Evolutionary conservation across 108 stramenopile species (phyloP).

Genomic region (Mayamaea pseudoterrestris): DNA sequence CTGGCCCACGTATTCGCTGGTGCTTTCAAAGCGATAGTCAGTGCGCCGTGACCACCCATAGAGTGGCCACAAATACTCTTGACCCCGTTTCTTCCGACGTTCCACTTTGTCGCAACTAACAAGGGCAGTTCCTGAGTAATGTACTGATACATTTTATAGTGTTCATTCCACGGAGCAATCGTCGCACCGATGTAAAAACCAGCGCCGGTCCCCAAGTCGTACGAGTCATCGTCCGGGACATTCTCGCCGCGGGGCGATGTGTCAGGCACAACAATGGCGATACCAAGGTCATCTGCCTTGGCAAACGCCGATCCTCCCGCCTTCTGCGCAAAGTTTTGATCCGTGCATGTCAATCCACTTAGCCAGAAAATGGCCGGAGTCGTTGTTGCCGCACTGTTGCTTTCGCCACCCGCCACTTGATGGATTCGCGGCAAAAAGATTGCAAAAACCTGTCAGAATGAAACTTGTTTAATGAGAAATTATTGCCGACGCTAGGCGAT

Average conservation of each 20-base stretch:
- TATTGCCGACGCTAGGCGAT: no score
- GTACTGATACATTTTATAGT: constrained; percentile 96
- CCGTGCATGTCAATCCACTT: constrained; percentile 92
- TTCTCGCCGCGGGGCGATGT: constrained; percentile 85
- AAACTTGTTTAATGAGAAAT: no score
- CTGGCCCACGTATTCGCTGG: constrained; percentile 23
- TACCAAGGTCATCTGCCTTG: constrained; percentile 54
- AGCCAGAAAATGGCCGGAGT: constrained; percentile 38
- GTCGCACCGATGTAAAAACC: constrained; percentile 98
- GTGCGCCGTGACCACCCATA: constrained; percentile 90
- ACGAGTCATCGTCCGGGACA: constrained; percentile 72
- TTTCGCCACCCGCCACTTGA: neutral
- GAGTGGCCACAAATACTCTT: constrained; percentile 82
- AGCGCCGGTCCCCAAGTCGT: constrained; percentile 93
- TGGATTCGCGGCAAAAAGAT: constrained; percentile 6
- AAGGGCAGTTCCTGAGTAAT: constrained; percentile 81
- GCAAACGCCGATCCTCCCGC: constrained; percentile 61
- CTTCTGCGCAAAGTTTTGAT: constrained; percentile 91
- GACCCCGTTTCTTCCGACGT: constrained; percentile 25
- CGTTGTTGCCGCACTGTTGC: neutral
- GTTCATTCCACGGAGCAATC: constrained; percentile 44
- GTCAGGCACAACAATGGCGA: constrained; percentile 92
- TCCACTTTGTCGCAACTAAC: constrained; percentile 46
- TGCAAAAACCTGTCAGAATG: constrained; percentile 54
- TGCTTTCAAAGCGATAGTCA: constrained; percentile 73